Conservation (phyloP, 2,329 filamentous ascomycete genomes). For the Taxawa tesnikishii region DNA sequence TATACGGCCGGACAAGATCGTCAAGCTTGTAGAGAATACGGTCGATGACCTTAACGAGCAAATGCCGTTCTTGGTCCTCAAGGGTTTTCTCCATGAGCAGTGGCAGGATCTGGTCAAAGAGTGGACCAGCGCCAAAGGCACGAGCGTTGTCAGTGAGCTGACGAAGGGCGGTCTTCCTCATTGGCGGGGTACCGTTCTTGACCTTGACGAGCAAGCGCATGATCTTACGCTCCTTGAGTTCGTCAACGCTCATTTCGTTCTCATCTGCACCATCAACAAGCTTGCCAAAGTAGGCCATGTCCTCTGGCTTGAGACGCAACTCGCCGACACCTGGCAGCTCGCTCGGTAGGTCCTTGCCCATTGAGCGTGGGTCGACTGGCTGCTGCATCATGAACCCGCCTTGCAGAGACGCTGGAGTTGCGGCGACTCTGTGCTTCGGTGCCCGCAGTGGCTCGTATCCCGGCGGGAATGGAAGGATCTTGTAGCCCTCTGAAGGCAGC, state of each 20-base stretch:
- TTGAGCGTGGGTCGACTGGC: constrained; percentile 66
- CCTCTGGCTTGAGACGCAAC: constrained; percentile 92
- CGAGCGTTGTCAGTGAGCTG: constrained; percentile 96
- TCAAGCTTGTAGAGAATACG: constrained; percentile 97
- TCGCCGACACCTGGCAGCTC: constrained; percentile 95
- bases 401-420: constrained; percentile 48
- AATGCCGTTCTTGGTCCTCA: constrained; percentile 94
- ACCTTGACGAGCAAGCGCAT: constrained; percentile 95
- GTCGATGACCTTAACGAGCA: constrained; percentile 98
- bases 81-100: constrained; percentile 96
- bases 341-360: constrained; percentile 83
- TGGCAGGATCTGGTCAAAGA: constrained; percentile 96
- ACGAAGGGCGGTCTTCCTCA: constrained; percentile 94
- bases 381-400: constrained; percentile 97
- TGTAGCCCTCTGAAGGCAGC: constrained; percentile 85
- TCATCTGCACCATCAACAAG: constrained; percentile 90
- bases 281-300: constrained; percentile 98
- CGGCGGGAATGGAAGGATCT: constrained; percentile 77
- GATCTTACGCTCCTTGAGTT: constrained; percentile 95
- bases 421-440: constrained; percentile 63
- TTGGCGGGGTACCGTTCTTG: constrained; percentile 97
- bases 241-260: constrained; percentile 82
- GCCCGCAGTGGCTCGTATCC: constrained; percentile 80
- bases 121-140: constrained; percentile 81
- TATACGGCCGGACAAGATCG: constrained; percentile 87